phyloP scores from a whole-genome alignment of 2,329 filamentous ascomycete genomes.

The Aspergillus luchuensis region DNA sequence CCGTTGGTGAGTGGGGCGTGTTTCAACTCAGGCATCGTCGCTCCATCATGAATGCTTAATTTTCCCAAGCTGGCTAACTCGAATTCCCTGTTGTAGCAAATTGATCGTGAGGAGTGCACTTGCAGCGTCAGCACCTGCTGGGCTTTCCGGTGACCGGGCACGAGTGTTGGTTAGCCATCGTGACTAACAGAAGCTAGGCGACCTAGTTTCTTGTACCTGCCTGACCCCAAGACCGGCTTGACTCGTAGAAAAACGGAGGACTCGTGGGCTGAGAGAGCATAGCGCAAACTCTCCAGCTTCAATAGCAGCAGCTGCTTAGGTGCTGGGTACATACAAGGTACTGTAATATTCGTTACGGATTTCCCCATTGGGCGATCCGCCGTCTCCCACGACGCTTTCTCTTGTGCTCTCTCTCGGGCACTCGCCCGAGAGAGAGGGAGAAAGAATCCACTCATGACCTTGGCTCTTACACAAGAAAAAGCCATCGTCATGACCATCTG shows the following conservation, averaged over 20 bases:
- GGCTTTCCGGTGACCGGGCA: background rate
- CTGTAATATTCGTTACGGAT: slow-evolving; percentile 11
- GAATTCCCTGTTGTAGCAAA: background rate
- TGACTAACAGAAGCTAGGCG: background rate
- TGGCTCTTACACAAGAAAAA: background rate
- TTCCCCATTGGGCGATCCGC: slow-evolving; percentile 19
- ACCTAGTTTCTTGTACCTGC: background rate
- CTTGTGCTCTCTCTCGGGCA: background rate
- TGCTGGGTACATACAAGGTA: background rate
- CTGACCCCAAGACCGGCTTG: background rate
- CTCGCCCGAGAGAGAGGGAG: background rate
- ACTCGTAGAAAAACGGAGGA: background rate
- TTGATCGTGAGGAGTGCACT: background rate
- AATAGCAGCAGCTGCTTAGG: background rate
- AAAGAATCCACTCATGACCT: background rate
- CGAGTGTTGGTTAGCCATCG: background rate
- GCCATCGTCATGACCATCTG: background rate
- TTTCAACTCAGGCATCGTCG: background rate
- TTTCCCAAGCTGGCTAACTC: slow-evolving; percentile 7
- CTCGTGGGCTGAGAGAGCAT: background rate
- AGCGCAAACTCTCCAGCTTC: background rate
- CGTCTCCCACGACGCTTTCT: no score
- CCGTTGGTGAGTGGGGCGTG: background rate
- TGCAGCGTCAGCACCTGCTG: background rate
- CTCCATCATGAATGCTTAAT: slow-evolving; percentile 13